These are phyloP conservation scores for Geotrichum candidum DNA, from an alignment of 1,139 yeast genomes.

Conservation along the genomic window DNA sequence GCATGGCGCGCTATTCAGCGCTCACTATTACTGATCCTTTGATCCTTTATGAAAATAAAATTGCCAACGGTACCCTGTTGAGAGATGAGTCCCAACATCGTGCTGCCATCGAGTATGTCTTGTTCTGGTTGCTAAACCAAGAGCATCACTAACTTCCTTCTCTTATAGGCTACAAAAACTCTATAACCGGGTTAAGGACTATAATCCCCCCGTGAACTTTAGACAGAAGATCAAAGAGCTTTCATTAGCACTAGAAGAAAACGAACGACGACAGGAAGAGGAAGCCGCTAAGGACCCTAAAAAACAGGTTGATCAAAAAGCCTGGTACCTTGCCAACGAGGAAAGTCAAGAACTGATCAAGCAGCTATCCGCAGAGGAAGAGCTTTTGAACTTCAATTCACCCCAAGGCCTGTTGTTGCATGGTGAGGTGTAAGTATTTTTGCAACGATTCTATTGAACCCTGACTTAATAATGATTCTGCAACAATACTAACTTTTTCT, in stretches of 20 bases:
- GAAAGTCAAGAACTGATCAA: constrained; percentile 39
- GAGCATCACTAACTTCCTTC: not conserved
- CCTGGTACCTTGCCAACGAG: constrained; percentile 26
- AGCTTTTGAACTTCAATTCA: constrained; percentile 47
- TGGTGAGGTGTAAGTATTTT: constrained; percentile 48
- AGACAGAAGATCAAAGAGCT: constrained; percentile 39
- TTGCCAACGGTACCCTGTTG: constrained; percentile 46
- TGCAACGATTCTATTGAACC: not conserved
- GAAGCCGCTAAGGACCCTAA: constrained; percentile 14
- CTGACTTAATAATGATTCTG: not conserved
- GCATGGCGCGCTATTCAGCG: constrained; percentile 4
- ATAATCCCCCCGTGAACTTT: constrained; percentile 51
- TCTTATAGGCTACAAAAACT: constrained; percentile 45
- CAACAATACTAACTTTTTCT: not conserved
- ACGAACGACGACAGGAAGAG: constrained; percentile 16
- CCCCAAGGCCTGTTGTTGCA: constrained; percentile 63
- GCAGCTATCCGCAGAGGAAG: constrained; percentile 60
- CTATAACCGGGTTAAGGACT: constrained; percentile 54
- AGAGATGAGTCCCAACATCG: constrained; percentile 56
- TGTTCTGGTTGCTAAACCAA: not conserved
- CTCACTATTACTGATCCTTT: constrained; percentile 61
- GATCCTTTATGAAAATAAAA: constrained; percentile 49
- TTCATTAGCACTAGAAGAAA: constrained; percentile 23
- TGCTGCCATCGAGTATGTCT: constrained; percentile 48
- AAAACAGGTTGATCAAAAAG: constrained; percentile 14